These are phyloP conservation scores for Exophiala xenobiotica DNA, from an alignment of 2,329 filamentous ascomycete species.

Conservation along the genomic window DNA sequence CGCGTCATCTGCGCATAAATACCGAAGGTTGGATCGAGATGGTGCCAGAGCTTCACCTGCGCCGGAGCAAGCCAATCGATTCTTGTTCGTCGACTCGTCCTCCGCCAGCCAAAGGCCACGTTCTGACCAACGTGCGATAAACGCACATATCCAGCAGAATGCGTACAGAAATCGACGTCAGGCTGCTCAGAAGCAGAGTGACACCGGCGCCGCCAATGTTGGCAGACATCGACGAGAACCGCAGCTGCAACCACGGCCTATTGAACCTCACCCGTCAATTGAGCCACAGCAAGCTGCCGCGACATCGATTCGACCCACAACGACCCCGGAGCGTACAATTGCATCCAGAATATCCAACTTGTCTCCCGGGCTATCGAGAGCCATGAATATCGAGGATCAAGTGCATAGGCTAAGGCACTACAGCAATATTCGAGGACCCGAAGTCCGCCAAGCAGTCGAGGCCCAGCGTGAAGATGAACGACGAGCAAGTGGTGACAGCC, in stretches of 20 bases:
- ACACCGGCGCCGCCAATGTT: slow-evolving; percentile 10
- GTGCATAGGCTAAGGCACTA: slow-evolving; percentile 13
- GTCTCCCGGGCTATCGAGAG: background rate
- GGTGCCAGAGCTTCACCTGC: slow-evolving; percentile 8
- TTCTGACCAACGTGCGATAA: slow-evolving; percentile 19
- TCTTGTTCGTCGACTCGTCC: slow-evolving; percentile 20
- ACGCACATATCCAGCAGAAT: slow-evolving; percentile 19
- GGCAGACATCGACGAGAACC: slow-evolving; percentile 10
- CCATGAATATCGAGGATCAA: background rate
- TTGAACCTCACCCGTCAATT: slow-evolving; percentile 3
- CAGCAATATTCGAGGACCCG: slow-evolving; percentile 10
- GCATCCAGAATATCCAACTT: too few species aligned
- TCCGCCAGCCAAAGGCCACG: slow-evolving; percentile 12
- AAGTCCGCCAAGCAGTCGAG: slow-evolving; percentile 10
- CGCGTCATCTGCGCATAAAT: slow-evolving; percentile 10
- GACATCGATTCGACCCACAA: background rate
- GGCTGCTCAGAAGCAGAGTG: slow-evolving; percentile 11
- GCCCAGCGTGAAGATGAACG: slow-evolving; percentile 3
- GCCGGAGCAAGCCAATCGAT: slow-evolving; percentile 10
- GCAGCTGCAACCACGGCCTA: slow-evolving; percentile 15
- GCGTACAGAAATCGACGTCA: slow-evolving; percentile 13
- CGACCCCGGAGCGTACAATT: too few species aligned
- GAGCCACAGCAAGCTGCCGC: background rate
- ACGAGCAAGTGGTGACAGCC: background rate
- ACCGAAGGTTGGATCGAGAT: slow-evolving; percentile 13